These are phyloP conservation scores for Mycena rebaudengoi DNA, from an alignment of 768 basidiomycete genomes.

Conservation along the genomic window DNA sequence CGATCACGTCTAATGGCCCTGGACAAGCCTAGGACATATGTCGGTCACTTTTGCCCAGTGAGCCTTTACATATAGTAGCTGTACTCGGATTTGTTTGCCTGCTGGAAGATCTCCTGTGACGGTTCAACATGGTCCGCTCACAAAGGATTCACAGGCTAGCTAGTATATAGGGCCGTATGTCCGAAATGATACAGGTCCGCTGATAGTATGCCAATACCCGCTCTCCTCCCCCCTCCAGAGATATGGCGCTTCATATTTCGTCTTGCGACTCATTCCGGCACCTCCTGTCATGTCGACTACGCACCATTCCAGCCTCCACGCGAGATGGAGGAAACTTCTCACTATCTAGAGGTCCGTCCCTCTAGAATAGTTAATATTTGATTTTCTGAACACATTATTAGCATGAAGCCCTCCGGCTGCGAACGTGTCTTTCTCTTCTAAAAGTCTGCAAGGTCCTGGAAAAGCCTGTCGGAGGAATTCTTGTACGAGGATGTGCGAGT, in stretches of 20 bases:
- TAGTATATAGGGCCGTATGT: too few relatives aligned
- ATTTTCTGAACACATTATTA: not conserved
- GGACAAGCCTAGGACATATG: too few relatives aligned
- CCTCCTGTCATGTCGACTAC: slow-evolving; percentile 10
- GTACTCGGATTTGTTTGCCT: slow-evolving; percentile 3
- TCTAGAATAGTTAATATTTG: too few relatives aligned
- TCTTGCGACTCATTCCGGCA: slow-evolving; percentile 1
- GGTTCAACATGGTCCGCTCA: not conserved
- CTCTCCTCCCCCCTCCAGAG: slow-evolving; percentile 19
- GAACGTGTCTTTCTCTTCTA: slow-evolving; percentile 12
- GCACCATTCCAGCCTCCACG: slow-evolving; percentile 11
- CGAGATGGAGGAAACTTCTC: slow-evolving; percentile 14
- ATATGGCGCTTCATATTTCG: slow-evolving; percentile 17
- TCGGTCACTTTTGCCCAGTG: too few relatives aligned
- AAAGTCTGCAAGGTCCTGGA: slow-evolving; percentile 14
- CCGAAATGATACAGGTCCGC: not conserved
- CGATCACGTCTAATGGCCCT: too few relatives aligned
- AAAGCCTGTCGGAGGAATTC: slow-evolving; percentile 12
- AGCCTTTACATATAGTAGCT: not conserved
- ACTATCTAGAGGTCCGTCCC: slow-evolving; percentile 1
- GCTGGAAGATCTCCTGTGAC: too few relatives aligned
- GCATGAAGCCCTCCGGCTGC: slow-evolving; percentile 7
- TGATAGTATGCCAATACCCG: too few relatives aligned
- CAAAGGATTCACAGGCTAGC: too few relatives aligned
- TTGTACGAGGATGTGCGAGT: slow-evolving; percentile 17